Percentiles rank a stretch among this genome's conserved stretches.
phyloP scores from a whole-genome alignment of 495 filamentous ascomycete genomes.

The Terfezia claveryi region DNA sequence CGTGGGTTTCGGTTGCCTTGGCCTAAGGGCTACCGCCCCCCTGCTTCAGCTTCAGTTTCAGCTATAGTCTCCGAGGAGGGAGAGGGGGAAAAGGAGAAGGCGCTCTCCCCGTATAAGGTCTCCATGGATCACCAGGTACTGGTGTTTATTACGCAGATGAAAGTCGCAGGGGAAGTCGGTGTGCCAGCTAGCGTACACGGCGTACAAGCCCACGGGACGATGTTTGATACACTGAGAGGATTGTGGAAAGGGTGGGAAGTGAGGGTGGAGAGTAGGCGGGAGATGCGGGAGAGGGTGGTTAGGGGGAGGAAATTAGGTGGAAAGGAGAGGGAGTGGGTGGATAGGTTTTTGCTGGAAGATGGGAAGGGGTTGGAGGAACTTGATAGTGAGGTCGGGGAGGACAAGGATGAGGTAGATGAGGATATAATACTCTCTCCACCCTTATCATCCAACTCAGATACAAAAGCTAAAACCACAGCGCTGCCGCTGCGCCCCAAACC shows the following conservation, averaged over 20 bases:
- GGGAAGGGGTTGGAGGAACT: neutral
- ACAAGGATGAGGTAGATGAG: slow-evolving; percentile 23
- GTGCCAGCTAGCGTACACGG: slow-evolving; percentile 75
- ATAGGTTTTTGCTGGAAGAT: neutral
- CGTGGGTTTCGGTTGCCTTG: slow-evolving; percentile 59
- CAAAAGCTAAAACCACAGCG: neutral
- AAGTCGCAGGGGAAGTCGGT: slow-evolving; percentile 58
- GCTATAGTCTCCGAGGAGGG: neutral
- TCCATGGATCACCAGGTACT: slow-evolving; percentile 53
- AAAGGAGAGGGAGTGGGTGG: neutral
- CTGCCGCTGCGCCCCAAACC: slow-evolving; percentile 7
- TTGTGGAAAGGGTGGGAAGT: slow-evolving; percentile 72
- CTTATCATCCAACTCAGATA: neutral
- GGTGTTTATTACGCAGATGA: slow-evolving; percentile 61
- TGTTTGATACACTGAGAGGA: slow-evolving; percentile 52
- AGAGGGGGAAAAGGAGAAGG: slow-evolving; percentile 23
- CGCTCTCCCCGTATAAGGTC: slow-evolving; percentile 52
- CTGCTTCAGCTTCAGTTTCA: neutral
- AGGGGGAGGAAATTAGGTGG: neutral
- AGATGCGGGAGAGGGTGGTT: slow-evolving; percentile 24
- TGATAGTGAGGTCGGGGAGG: slow-evolving; percentile 25
- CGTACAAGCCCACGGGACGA: slow-evolving; percentile 66
- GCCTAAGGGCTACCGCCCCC: neutral
- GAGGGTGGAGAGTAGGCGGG: slow-evolving; percentile 38
- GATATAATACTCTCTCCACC: slow-evolving; percentile 2